Percentiles rank a stretch among this genome's conserved stretches.
These are phyloP conservation scores for Coemansia sp. DNA, from an alignment of 192 early-diverging fungal species.

Conservation along the genomic window DNA sequence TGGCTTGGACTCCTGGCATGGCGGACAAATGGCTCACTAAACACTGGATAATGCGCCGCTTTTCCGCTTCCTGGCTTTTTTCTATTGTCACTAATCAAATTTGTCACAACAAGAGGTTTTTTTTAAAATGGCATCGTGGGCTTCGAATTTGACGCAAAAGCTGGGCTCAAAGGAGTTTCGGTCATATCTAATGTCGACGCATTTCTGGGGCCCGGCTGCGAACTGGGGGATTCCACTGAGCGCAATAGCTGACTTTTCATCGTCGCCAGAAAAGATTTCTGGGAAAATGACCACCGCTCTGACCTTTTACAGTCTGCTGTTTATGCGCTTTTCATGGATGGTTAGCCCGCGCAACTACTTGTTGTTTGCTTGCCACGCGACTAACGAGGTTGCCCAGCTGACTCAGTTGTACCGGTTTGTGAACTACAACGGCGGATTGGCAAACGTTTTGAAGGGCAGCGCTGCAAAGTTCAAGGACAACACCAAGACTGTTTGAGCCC, in stretches of 20 bases:
- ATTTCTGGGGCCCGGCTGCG: slow-evolving; percentile 57
- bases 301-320: slow-evolving; percentile 81
- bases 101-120: neutral
- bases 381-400: slow-evolving; percentile 88
- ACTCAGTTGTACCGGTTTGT: slow-evolving; percentile 81
- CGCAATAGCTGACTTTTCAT: slow-evolving; percentile 86
- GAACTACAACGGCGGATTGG: slow-evolving; percentile 59
- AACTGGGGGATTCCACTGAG: slow-evolving; percentile 96
- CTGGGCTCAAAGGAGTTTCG: slow-evolving; percentile 61
- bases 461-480: slow-evolving; percentile 15
- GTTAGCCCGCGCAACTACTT: slow-evolving; percentile 88
- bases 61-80: neutral
- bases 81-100: neutral
- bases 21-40: too few species aligned
- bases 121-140: slow-evolving; percentile 45
- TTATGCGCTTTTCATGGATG: slow-evolving; percentile 94
- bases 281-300: slow-evolving; percentile 92
- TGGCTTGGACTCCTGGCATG: too few species aligned
- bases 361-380: slow-evolving; percentile 88
- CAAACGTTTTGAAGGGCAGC: slow-evolving; percentile 28
- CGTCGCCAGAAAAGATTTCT: slow-evolving; percentile 86
- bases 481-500: neutral
- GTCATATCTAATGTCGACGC: slow-evolving; percentile 64
- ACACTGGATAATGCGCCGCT: neutral
- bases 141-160: slow-evolving; percentile 50